Conservation (phyloP, 345 rosid species). For the Lenwebbia sp. region DNA sequence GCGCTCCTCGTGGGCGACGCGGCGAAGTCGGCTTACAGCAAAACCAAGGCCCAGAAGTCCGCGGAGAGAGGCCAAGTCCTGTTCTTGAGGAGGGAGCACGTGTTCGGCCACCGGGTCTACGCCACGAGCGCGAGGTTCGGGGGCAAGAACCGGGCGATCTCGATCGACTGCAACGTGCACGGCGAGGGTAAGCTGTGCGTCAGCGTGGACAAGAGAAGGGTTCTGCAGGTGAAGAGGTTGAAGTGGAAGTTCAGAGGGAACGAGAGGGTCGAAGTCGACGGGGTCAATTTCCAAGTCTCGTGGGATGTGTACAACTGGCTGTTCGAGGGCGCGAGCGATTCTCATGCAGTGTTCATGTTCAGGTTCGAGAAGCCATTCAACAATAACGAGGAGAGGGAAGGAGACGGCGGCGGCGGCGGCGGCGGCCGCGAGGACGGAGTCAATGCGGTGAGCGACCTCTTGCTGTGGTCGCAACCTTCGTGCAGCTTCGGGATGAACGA, state of each 20-base stretch:
- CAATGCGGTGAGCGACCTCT: conserved; percentile 3
- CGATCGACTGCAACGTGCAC: conserved; percentile 50
- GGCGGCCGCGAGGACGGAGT: conserved; percentile 7
- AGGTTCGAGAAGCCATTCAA: conserved; percentile 46
- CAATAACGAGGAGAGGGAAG: conserved; percentile 5
- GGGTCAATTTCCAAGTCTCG: conserved; percentile 59
- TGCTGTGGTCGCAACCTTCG: background rate
- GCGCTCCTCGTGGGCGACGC: conserved; percentile 69
- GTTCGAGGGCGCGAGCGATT: conserved; percentile 35
- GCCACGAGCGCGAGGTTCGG: conserved; percentile 63
- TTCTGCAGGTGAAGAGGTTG: conserved; percentile 57
- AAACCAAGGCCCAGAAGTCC: conserved; percentile 30
- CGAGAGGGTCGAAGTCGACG: conserved; percentile 70
- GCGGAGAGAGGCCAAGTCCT: conserved; percentile 28
- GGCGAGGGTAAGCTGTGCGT: conserved; percentile 57
- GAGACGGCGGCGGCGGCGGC: background rate
- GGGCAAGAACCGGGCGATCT: conserved; percentile 52
- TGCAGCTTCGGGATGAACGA: conserved; percentile 42
- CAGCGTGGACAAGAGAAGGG: conserved; percentile 43
- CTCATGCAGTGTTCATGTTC: conserved; percentile 80
- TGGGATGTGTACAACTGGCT: conserved; percentile 98
- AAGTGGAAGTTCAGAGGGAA: conserved; percentile 96
- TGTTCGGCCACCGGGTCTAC: conserved; percentile 58
- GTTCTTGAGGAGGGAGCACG: conserved; percentile 70
- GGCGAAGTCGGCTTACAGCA: conserved; percentile 43